Percentiles rank a stretch among this genome's conserved stretches.
phyloP scores from a whole-genome alignment of 1,139 yeast species.

The Taphrina pruni region DNA sequence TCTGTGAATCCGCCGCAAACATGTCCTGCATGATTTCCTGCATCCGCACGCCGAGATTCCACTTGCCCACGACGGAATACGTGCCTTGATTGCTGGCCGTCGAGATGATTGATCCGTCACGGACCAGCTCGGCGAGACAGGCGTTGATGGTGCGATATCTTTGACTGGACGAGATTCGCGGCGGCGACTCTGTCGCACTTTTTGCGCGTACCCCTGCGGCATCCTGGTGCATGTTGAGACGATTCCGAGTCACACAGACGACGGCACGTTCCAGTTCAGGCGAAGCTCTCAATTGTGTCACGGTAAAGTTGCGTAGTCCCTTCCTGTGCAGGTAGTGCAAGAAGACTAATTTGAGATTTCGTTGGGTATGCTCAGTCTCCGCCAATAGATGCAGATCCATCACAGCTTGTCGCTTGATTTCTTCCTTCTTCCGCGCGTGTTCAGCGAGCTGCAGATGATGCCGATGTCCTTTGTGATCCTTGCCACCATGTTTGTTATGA shows the following conservation, averaged over 20 bases:
- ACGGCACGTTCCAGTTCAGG: slow-evolving; percentile 34
- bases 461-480: neutral
- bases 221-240: neutral
- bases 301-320: slow-evolving; percentile 24
- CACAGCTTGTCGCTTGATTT: neutral
- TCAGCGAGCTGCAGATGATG: neutral
- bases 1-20: slow-evolving; percentile 1
- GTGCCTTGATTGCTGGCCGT: slow-evolving; percentile 12
- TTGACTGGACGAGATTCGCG: slow-evolving; percentile 13
- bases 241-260: slow-evolving; percentile 17
- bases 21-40: slow-evolving; percentile 6
- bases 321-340: slow-evolving; percentile 10
- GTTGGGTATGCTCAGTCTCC: slow-evolving; percentile 13
- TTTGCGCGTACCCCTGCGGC: neutral
- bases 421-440: slow-evolving; percentile 11
- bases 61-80: slow-evolving; percentile 32
- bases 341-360: slow-evolving; percentile 25
- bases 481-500: neutral
- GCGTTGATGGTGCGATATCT: slow-evolving; percentile 29
- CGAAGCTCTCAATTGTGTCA: slow-evolving; percentile 26
- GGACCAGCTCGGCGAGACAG: slow-evolving; percentile 34
- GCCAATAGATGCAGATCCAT: neutral
- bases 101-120: slow-evolving; percentile 28
- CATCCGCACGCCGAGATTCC: slow-evolving; percentile 37
- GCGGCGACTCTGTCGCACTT: neutral